phyloP scores from a whole-genome alignment of 2,329 filamentous ascomycete species.

The Sclerotiophoma versabilis region DNA sequence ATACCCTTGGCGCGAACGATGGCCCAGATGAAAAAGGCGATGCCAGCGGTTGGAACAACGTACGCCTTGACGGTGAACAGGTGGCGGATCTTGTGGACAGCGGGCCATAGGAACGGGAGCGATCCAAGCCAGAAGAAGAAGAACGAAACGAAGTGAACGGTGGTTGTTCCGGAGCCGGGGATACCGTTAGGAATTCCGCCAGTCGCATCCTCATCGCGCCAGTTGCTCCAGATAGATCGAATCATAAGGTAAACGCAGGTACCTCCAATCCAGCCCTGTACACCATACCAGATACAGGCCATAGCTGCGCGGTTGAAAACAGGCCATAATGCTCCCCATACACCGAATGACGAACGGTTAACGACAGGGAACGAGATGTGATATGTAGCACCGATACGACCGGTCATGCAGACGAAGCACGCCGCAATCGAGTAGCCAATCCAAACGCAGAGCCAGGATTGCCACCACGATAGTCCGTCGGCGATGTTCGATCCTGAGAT shows the following conservation, averaged over 20 bases:
- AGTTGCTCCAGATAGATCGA: conserved; percentile 77
- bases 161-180: conserved; percentile 72
- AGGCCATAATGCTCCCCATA: conserved; percentile 89
- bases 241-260: conserved; percentile 90
- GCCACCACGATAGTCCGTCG: conserved; percentile 85
- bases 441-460: conserved; percentile 80
- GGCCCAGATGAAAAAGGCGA: conserved; percentile 88
- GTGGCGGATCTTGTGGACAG: conserved; percentile 86
- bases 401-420: conserved; percentile 73
- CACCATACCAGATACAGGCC: conserved; percentile 87
- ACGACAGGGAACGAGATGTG: conserved; percentile 90
- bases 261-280: conserved; percentile 82
- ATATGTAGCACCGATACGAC: conserved; percentile 84
- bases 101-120: conserved; percentile 86
- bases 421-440: conserved; percentile 81
- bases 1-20: conserved; percentile 81
- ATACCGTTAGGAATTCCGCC: conserved; percentile 72
- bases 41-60: conserved; percentile 81
- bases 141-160: conserved; percentile 79
- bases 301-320: conserved; percentile 89
- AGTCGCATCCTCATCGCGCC: conserved; percentile 53
- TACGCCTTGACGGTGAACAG: conserved; percentile 90
- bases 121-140: conserved; percentile 86
- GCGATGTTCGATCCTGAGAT: conserved; percentile 85
- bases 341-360: conserved; percentile 79